Evolutionary conservation across 2,329 filamentous ascomycete species (phyloP).

Genomic region (Talaromyces rugulosus): DNA sequence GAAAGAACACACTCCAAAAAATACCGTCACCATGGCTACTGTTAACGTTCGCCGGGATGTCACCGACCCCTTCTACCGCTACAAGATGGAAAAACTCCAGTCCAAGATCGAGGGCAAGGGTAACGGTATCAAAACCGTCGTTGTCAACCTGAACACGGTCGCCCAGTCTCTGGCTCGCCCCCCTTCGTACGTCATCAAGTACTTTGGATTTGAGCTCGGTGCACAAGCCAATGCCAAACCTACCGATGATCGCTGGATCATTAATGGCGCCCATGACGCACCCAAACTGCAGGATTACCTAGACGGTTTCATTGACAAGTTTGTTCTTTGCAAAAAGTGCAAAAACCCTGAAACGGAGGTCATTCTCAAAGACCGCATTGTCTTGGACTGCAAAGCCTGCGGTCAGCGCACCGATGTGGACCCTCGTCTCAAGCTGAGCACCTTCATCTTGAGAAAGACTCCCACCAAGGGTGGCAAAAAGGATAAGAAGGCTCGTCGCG

Average conservation of each 20-base stretch:
- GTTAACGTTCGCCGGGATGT: conserved; percentile 98
- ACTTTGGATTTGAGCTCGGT: conserved; percentile 97
- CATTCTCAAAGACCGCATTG: conserved; percentile 87
- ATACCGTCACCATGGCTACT: conserved; percentile 77
- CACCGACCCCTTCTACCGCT: conserved; percentile 98
- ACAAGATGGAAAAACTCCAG: conserved; percentile 99
- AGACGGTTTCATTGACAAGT: conserved; percentile 97
- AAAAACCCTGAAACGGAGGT: conserved; percentile 99
- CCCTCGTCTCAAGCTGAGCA: conserved; percentile 88
- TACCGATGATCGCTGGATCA: conserved; percentile 98
- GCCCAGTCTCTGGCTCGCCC: conserved; percentile 88
- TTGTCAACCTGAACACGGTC: conserved; percentile 94
- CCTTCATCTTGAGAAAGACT: conserved; percentile 95
- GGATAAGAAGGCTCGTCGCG: conserved; percentile 82
- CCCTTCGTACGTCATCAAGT: conserved; percentile 96
- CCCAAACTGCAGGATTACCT: conserved; percentile 96
- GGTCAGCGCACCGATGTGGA: conserved; percentile 91
- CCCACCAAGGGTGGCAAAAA: conserved; percentile 90
- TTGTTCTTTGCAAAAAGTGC: conserved; percentile 99
- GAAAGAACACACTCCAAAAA: conserved; percentile 22
- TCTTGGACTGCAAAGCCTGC: conserved; percentile 97
- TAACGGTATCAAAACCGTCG: conserved; percentile 98
- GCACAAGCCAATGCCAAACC: conserved; percentile 98
- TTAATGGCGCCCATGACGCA: conserved; percentile 96
- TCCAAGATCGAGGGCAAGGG: conserved; percentile 99